Conservation (phyloP, 1,139 yeast species). For the Kluyveromyces marxianus region DNA sequence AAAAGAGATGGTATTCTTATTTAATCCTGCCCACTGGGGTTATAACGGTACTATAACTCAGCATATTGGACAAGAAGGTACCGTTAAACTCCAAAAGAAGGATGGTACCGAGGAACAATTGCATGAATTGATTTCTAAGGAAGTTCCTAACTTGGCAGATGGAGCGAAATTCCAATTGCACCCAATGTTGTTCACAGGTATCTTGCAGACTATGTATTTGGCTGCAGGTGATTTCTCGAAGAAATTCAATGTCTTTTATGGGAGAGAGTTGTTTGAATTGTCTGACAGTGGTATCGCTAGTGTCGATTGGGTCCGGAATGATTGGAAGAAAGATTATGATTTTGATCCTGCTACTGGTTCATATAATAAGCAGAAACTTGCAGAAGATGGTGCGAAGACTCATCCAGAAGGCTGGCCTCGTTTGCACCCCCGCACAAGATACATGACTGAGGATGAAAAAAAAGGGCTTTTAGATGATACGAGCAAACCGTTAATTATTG, state of each 20-base stretch:
- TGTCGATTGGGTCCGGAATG: constrained; percentile 62
- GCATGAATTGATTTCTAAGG: constrained; percentile 34
- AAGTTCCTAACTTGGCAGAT: constrained; percentile 41
- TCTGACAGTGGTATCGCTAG: constrained; percentile 64
- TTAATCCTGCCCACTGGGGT: constrained; percentile 34
- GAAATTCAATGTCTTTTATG: constrained; percentile 57
- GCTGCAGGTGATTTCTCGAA: constrained; percentile 48
- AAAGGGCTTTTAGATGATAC: constrained; percentile 30
- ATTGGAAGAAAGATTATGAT: constrained; percentile 34
- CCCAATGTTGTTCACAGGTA: constrained; percentile 64
- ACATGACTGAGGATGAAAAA: constrained; percentile 48
- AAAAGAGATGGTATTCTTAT: constrained; percentile 6
- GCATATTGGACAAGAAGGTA: constrained; percentile 26
- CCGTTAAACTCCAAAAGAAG: constrained; percentile 37
- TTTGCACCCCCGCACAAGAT: constrained; percentile 73
- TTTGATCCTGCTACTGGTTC: constrained; percentile 11
- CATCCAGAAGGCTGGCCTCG: constrained; percentile 67
- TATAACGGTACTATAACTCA: constrained; percentile 37
- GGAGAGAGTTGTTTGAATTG: constrained; percentile 60
- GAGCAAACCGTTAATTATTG: constrained; percentile 57
- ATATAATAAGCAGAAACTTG: constrained; percentile 40
- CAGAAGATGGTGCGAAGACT: constrained; percentile 41
- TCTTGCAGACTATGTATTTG: constrained; percentile 66
- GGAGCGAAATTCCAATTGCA: constrained; percentile 47
- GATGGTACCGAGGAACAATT: constrained; percentile 22